Base-by-base conservation (phyloP, 164 flowering plant species). In the Dillenia turbinata region DNA sequence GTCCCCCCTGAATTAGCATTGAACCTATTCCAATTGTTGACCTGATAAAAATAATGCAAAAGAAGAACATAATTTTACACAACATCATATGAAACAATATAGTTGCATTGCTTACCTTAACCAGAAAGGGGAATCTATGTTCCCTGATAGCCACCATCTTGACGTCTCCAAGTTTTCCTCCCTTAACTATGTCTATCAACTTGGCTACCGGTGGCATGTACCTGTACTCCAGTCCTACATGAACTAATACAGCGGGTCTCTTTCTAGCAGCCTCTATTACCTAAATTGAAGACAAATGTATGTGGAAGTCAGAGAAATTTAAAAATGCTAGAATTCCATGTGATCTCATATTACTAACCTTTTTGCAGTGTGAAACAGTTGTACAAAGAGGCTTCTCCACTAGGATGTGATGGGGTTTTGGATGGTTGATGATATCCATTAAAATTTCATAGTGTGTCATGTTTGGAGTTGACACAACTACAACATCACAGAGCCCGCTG, bases 331-430 rank as follows among this genome's bases (percentile, higher is more conserved):
- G 1, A 49, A 48, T 26, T 33, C 33, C 33, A 2, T 26, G 48
- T 10, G 17, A 47, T 2, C 22, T 14, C 9, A 56, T 12, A 55
- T 13, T 51, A 44, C 75, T 60, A 52, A 92, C 98, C 97, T 79
- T 71, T 69, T 76, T 82, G 85, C 98, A 94, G 64, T 90, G 81
- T 8, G 73, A 52, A 13, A 94, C 92, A 14, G 88, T 94, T 45
- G 98, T 94, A 73, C 98, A 90, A n/a, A 90, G 55, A 6, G 98
- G 98, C 88, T 94, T 94, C 80, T 94, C 98, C 59, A 94, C 97
- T 15, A 90, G 80, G 13, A 90, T 83, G 59, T 94, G 98, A 74
- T 94, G 98, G 33, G 90, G 88, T 64, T 69, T 90, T 1, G 91
- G 88, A 61, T 94, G 88, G 66, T 68, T 74, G 70, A 94, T 79